Conservation (phyloP, 805 yeast genomes). For the Teunomyces panamensis region DNA sequence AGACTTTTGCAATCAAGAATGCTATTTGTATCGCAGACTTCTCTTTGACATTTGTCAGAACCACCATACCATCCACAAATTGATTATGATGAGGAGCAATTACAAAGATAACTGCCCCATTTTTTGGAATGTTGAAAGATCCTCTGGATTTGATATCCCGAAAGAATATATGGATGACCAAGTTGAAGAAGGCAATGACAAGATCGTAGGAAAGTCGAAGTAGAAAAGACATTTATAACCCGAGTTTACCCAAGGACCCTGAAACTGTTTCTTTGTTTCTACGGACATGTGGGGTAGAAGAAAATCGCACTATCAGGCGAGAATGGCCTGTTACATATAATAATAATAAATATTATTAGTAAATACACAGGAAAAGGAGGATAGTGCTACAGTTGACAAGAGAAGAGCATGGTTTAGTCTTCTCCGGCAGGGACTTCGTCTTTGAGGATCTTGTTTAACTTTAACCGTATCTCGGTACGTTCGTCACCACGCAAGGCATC, state of each 20-base stretch:
- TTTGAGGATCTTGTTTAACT: constrained; percentile 66
- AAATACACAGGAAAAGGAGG: background rate
- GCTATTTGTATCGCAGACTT: constrained; percentile 31
- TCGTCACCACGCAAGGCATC: constrained; percentile 84
- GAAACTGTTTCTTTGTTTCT: background rate
- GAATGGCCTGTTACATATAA: background rate
- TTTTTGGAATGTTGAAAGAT: constrained; percentile 34
- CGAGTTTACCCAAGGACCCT: background rate
- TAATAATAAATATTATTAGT: background rate
- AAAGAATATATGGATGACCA: constrained; percentile 39
- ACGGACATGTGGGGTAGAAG: background rate
- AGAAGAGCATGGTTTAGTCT: constrained; percentile 44
- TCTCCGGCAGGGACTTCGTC: constrained; percentile 98
- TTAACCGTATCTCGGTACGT: constrained; percentile 73
- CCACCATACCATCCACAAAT: constrained; percentile 38
- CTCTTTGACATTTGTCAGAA: constrained; percentile 34
- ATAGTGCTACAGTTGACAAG: background rate
- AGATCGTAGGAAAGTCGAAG: constrained; percentile 24
- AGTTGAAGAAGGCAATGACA: constrained; percentile 30
- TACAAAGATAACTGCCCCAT: constrained; percentile 39
- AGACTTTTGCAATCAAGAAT: constrained; percentile 36
- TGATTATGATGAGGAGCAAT: constrained; percentile 45
- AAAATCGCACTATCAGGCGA: background rate
- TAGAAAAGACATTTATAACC: background rate
- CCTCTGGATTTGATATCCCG: constrained; percentile 39